phyloP scores from a whole-genome alignment of 2,329 filamentous ascomycete species.

The Aspergillus aculeatinus region DNA sequence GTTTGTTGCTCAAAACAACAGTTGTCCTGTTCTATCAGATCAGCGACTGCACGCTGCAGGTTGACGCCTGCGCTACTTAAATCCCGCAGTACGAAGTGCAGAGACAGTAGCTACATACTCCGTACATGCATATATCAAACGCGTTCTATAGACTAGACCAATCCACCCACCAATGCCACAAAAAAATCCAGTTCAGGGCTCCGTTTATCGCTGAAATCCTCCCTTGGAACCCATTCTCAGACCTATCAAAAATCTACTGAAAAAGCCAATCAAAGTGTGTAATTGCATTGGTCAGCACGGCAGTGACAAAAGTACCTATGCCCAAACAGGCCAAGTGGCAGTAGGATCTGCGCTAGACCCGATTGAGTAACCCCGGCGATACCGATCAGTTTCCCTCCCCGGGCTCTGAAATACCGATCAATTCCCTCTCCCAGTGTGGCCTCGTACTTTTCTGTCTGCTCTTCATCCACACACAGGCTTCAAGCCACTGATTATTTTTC shows the following conservation, averaged over 20 bases:
- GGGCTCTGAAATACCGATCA: conserved; percentile 19
- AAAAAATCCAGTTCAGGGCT: neutral
- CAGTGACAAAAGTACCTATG: conserved; percentile 12
- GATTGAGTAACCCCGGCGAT: conserved; percentile 9
- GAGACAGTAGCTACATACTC: no score
- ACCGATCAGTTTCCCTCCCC: conserved; percentile 17
- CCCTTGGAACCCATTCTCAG: neutral
- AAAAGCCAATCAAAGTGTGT: neutral
- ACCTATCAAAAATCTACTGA: neutral
- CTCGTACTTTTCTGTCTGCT: conserved; percentile 1
- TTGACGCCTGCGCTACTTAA: neutral
- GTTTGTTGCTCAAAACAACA: neutral
- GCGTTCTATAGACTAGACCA: neutral
- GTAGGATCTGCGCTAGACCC: conserved; percentile 20
- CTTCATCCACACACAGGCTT: conserved; percentile 1
- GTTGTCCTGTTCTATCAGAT: neutral
- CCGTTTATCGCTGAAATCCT: neutral
- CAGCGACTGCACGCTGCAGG: neutral
- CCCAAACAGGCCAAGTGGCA: conserved; percentile 9
- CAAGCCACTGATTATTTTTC: conserved; percentile 3
- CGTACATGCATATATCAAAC: neutral
- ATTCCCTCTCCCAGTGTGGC: conserved; percentile 9
- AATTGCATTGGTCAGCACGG: conserved; percentile 7
- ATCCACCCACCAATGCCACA: neutral
- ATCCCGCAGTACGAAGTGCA: neutral